Base-by-base conservation (phyloP, 1,139 yeast genomes). In the Yamadazyma pseudoaaseri region DNA sequence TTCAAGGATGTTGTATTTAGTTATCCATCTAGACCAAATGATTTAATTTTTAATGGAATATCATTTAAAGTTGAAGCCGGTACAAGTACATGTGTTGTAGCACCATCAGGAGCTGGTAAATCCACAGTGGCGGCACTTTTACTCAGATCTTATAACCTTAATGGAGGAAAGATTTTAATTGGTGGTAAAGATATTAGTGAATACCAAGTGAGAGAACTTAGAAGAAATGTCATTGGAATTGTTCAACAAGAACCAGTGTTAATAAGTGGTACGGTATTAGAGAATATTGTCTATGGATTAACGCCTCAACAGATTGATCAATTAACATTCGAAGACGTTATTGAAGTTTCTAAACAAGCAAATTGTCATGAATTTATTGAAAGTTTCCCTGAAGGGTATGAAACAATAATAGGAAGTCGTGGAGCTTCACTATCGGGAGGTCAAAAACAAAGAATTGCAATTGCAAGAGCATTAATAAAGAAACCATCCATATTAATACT, bases 41-140 rank as follows among this genome's bases (percentile, higher is more conserved):
- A 84, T 34, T 57, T 62, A 29, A 80, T 90, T 11, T 80, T 90
- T 53, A 59, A 79, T 15, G 74, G 76, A n/a, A 71, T 89, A 49
- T 64, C 73, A 25, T 72, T 89, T 34, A 66, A 60, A 8, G 73
- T 89, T 22, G 58, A 69, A 10, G 76, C 85, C 3, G 89, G 92
- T 11, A 81, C 87, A 35, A 86, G 87, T 39, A 80, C 92, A 5
- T 92, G 96, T 51, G 73, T 89, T 35, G 96, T 87, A 11, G 97
- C 97, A 1, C 86, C 92, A 11, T 85, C 95, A 13, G 97, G 97
- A 1, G 81, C 94, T 37, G 97, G 97, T 13, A 89, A 89, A 53
- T 84, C 95, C 4, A 89, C 97, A 0, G 73, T 89, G 23, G 82
- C 90, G 1, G 77, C 87, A 6, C 60, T 89, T 31, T 59, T 89